phyloP scores from a whole-genome alignment of 2,329 filamentous ascomycete species.

The Phyllosticta citribraziliensis region DNA sequence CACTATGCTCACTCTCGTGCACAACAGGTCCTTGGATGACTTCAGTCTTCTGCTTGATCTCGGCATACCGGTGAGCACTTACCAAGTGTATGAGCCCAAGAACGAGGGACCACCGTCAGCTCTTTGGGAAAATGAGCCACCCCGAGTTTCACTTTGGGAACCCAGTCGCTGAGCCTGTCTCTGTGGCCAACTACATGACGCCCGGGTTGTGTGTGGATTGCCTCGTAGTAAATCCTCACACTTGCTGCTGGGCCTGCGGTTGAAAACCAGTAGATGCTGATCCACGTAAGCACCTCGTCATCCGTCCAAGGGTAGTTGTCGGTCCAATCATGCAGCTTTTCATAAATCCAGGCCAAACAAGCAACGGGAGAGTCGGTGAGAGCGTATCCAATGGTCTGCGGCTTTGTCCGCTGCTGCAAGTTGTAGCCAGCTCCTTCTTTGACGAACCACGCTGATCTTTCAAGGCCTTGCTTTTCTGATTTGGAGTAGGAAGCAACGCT shows the following conservation, averaged over 20 bases:
- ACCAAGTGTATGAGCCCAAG: slow-evolving; percentile 51
- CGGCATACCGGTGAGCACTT: background rate
- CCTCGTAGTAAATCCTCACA: slow-evolving; percentile 64
- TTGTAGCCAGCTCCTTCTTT: slow-evolving; percentile 51
- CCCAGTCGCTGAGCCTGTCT: slow-evolving; percentile 31
- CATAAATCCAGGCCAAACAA: slow-evolving; percentile 68
- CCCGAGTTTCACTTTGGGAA: slow-evolving; percentile 41
- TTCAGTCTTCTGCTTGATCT: background rate
- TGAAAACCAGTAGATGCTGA: slow-evolving; percentile 64
- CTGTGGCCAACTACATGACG: slow-evolving; percentile 19
- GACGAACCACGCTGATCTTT: slow-evolving; percentile 48
- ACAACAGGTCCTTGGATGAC: slow-evolving; percentile 39
- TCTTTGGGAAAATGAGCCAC: slow-evolving; percentile 51
- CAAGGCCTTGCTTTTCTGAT: slow-evolving; percentile 43
- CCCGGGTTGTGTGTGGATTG: slow-evolving; percentile 29
- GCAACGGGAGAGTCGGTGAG: slow-evolving; percentile 61
- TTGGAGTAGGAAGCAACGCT: slow-evolving; percentile 44
- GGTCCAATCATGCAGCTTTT: slow-evolving; percentile 70
- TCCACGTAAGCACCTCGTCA: slow-evolving; percentile 67
- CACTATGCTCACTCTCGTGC: slow-evolving; percentile 41
- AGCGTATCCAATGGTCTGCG: slow-evolving; percentile 61
- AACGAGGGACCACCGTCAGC: slow-evolving; percentile 42
- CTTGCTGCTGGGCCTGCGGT: slow-evolving; percentile 59
- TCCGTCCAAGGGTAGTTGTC: slow-evolving; percentile 64
- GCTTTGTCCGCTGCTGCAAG: slow-evolving; percentile 54